Conservation (phyloP, 495 filamentous ascomycete genomes). For the Podospora bellae-mahoneyi region DNA sequence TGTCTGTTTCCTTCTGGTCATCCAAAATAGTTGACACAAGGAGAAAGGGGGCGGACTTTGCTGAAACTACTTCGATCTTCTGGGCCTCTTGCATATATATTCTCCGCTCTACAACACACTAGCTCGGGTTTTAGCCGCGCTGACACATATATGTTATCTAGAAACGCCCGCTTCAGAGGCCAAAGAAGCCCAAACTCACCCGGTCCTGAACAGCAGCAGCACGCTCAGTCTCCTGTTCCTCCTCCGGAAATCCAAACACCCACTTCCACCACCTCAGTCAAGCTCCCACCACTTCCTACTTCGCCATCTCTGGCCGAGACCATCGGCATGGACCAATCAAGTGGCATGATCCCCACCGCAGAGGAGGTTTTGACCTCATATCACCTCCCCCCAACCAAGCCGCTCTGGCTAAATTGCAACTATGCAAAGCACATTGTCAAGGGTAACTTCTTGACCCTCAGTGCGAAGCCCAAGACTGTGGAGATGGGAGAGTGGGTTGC, state of each 20-base stretch:
- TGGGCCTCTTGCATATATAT: neutral
- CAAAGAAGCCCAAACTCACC: conserved; percentile 33
- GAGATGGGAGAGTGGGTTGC: conserved; percentile 93
- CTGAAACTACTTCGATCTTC: conserved; percentile 1
- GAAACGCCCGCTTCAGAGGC: conserved; percentile 36
- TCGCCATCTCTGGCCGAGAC: conserved; percentile 36
- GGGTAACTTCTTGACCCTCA: conserved; percentile 92
- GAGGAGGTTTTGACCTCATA: conserved; percentile 52
- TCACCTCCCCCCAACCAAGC: conserved; percentile 47
- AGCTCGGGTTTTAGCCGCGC: conserved; percentile 5
- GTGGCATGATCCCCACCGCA: conserved; percentile 29
- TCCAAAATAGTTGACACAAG: neutral
- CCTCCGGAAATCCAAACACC: conserved; percentile 21
- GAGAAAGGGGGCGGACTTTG: neutral
- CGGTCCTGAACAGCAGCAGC: conserved; percentile 8
- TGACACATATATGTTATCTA: conserved; percentile 9
- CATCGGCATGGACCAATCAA: conserved; percentile 38
- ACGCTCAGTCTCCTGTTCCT: conserved; percentile 11
- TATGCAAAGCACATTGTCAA: conserved; percentile 86
- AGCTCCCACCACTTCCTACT: conserved; percentile 33
- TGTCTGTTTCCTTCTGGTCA: neutral
- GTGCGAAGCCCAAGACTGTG: conserved; percentile 85
- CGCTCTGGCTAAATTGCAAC: conserved; percentile 56
- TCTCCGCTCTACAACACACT: conserved; percentile 3
- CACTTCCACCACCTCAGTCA: conserved; percentile 25